Evolutionary conservation across 192 early-diverging fungal genomes (phyloP).

Genomic region (Allomyces javanicus): DNA sequence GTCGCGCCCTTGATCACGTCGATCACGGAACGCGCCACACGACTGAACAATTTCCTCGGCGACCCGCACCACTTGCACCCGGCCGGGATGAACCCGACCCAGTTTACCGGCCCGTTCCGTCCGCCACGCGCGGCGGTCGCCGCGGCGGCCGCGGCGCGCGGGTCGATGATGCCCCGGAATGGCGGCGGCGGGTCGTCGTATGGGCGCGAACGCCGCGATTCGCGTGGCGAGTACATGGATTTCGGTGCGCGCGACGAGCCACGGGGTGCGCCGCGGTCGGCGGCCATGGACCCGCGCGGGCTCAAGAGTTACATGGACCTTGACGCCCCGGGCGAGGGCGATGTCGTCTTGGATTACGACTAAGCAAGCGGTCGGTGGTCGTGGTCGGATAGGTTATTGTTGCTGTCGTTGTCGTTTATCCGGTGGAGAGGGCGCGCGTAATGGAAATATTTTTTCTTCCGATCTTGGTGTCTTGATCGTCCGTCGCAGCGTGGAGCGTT

Average conservation of each 20-base stretch:
- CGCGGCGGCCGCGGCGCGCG: not conserved
- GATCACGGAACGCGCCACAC: not conserved
- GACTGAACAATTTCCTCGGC: slow-evolving; percentile 70
- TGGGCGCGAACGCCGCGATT: slow-evolving; percentile 5
- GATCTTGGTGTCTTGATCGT: no score
- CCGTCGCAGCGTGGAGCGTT: no score
- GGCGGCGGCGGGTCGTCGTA: slow-evolving; percentile 2
- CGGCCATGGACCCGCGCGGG: slow-evolving; percentile 37
- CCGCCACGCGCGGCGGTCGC: not conserved
- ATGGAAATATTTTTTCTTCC: no score
- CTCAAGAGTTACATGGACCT: slow-evolving; percentile 74
- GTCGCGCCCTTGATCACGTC: slow-evolving; percentile 23
- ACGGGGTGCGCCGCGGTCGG: not conserved
- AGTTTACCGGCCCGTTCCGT: not conserved
- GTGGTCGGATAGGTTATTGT: not conserved
- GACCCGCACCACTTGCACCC: slow-evolving; percentile 49
- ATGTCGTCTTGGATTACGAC: slow-evolving; percentile 34
- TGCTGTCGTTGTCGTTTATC: no score
- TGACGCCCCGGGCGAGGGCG: slow-evolving; percentile 64
- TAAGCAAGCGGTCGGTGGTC: not conserved
- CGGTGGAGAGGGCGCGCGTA: no score
- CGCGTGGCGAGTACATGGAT: slow-evolving; percentile 12
- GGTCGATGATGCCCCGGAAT: not conserved
- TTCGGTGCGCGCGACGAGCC: not conserved
- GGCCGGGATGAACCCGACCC: not conserved